Evolutionary conservation across 305 asterid genomes (phyloP).

Genomic region (Lippia alba): DNA sequence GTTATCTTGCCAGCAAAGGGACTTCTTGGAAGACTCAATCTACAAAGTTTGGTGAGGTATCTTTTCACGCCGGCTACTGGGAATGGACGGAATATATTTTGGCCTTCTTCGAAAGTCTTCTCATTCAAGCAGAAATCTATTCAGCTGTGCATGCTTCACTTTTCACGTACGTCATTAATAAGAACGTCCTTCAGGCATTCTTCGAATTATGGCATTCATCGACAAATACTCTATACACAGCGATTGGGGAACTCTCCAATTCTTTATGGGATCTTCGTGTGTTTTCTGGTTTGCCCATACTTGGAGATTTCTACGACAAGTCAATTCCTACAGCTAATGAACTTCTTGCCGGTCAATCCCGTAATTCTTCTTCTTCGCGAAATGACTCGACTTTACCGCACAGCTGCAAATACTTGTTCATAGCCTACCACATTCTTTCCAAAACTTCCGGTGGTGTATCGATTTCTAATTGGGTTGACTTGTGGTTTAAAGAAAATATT

Average conservation of each 20-base stretch:
- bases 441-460: neutral
- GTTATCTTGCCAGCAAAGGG: neutral
- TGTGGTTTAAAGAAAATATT: neutral
- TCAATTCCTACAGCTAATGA: neutral
- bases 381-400: neutral
- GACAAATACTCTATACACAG: neutral
- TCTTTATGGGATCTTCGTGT: neutral
- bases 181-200: neutral
- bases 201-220: neutral
- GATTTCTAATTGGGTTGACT: neutral
- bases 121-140: neutral
- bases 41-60: neutral
- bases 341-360: neutral
- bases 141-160: neutral
- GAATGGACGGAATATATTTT: neutral
- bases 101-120: neutral
- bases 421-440: neutral
- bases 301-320: neutral
- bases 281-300: neutral
- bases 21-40: neutral
- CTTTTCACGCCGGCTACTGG: neutral
- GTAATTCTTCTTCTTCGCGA: neutral
- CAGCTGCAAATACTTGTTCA: neutral
- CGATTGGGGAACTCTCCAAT: neutral
- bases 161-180: neutral